Conservation (phyloP, 495 filamentous ascomycete species). For the Penicillium steckii region DNA sequence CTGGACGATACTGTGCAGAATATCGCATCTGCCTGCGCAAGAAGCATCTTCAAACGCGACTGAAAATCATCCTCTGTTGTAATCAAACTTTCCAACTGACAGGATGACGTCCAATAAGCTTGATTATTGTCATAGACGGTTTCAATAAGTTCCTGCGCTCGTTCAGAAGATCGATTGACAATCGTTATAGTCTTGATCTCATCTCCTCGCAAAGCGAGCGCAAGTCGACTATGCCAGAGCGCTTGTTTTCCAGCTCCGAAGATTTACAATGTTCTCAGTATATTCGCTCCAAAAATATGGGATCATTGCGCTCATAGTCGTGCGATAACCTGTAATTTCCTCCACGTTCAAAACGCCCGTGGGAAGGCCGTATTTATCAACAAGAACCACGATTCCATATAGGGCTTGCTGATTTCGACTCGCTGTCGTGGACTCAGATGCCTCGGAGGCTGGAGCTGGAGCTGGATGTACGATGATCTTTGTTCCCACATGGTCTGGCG, state of each 20-base stretch:
- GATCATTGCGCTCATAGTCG: conserved; percentile 14
- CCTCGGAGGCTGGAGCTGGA: not conserved
- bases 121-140: not conserved
- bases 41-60: not conserved
- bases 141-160: not conserved
- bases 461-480: conserved; percentile 15
- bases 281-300: conserved; percentile 10
- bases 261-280: conserved; percentile 9
- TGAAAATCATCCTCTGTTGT: not conserved
- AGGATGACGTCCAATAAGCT: not conserved
- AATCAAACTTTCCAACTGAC: not conserved
- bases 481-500: conserved; percentile 6
- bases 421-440: not conserved
- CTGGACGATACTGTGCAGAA: conserved; percentile 2
- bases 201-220: not conserved
- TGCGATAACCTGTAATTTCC: conserved; percentile 15
- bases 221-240: conserved; percentile 3
- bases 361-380: not conserved
- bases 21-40: not conserved
- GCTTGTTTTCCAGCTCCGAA: conserved; percentile 10
- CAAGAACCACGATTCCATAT: not conserved
- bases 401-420: not conserved
- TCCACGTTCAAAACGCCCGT: not conserved
- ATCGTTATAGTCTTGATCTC: conserved; percentile 2
- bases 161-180: not conserved